Base-by-base conservation (phyloP, 2,329 filamentous ascomycete genomes). In the Fusarium transvaalense region DNA sequence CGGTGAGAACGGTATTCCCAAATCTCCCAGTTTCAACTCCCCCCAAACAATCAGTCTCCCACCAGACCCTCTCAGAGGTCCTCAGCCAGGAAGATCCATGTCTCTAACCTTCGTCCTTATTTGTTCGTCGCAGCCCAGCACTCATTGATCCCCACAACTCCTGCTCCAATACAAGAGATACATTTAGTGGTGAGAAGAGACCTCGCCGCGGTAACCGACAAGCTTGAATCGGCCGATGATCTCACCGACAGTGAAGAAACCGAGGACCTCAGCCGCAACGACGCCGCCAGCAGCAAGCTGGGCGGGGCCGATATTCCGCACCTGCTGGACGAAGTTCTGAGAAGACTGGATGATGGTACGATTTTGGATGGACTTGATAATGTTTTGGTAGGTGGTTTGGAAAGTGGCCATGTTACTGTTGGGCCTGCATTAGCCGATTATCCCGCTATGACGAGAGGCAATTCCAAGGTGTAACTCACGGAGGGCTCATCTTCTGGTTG, bases 231-330 rank as follows among this genome's bases (percentile, higher is more conserved):
- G 89, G 76, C 96, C 96, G 76, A 99, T 90, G 81, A 99, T 98
- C 87, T 98, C 94, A 71, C 96, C 96, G 56, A 98, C 89, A 66
- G 94, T 97, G 88, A 98, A 99, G 88, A 99, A 99, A 66, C 96
- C 96, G 72, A 99, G 83, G 51, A 93, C 87, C 84, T 99, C 95
- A 58, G 94, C 94, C 47, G 86, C 82, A 66, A 97, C 84, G 63
- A 99, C 92, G 74, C 92, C 92, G 64, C 87, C 91, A 55, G 91
- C 82, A 56, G 87, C 86, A 74, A 95, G 79, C 81, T 97, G 91
- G 73, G 89, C 85, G 71, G 82, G 84, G 80, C 88, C 91, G 76
- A 96, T 75, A 83, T 89, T 92, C 78, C 92, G 89, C 76, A 92
- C 78, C 71, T 80, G 80, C 76, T 86, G 82, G 72, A 87, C 78